Evolutionary conservation across 306 rosid species (phyloP), one percentile per base, ranked within the genome.

Genomic region (Cyclanthera cordifolia): DNA sequence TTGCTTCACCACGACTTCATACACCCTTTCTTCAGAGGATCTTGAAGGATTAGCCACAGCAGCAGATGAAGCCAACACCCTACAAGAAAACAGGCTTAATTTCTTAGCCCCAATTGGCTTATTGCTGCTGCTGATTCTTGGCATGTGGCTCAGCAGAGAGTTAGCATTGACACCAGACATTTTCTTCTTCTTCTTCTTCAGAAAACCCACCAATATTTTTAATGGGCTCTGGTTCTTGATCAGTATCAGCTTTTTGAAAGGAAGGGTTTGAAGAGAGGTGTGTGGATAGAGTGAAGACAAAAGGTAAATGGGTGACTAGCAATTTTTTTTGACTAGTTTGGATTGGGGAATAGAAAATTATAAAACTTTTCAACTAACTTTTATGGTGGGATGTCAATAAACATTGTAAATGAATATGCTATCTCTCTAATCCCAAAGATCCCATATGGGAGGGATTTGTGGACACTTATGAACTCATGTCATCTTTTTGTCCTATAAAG

Each of bases 1-100:
- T 74, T 89, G 98, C 77, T 80, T 92, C 71, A 89, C 72, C 71
- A 92, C 98, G 15, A 89, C 96, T 49, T 89, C 94, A 75, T 92
- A 92, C 27, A 92, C 98, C 76, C 73, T 92, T 78, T 92, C 91
- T 53, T 84, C 98, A 8, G 96, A 87, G 5, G 98, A 79, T 48
- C 96, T 84, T 23, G 87, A 58, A 25, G 96, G 88, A 69, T 79
- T 49, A 0, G 85, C 88, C 4, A 84, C 76, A 6, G 83, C 87
- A 43, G 82, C 79, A 16, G 97, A 79, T 37, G 79, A 73, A 6
- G 85, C 92, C 15, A 74, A 49, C 39, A 78, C 48, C 77, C 83
- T 70, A 12, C 81, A 69, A 12, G 57, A 72, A 4, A 84, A 78
- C 32, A 84, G 85, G 4, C 82, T 80, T 51, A 83, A 74, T 47